phyloP scores from a whole-genome alignment of 805 yeast species.

The Barnettozyma californica region DNA sequence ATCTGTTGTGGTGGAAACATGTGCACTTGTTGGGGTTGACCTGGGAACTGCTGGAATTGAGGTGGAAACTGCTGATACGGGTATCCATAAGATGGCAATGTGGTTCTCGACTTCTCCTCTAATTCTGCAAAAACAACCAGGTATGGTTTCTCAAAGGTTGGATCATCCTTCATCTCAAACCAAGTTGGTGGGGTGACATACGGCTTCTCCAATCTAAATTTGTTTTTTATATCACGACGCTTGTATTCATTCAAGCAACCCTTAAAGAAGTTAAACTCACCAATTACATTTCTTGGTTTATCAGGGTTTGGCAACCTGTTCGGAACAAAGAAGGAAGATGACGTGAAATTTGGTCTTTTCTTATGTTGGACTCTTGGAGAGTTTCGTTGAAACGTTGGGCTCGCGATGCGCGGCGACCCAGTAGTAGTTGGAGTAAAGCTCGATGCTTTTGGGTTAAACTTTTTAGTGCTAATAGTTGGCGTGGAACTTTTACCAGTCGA shows the following conservation, averaged over 20 bases:
- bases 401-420: constrained; percentile 13
- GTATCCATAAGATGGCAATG: neutral
- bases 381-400: constrained; percentile 16
- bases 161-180: constrained; percentile 34
- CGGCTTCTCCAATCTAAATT: constrained; percentile 51
- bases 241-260: constrained; percentile 22
- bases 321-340: constrained; percentile 16
- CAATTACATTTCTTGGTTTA: constrained; percentile 21
- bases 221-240: constrained; percentile 22
- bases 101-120: constrained; percentile 4
- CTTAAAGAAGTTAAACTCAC: constrained; percentile 24
- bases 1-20: constrained; percentile 6
- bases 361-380: constrained; percentile 21
- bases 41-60: constrained; percentile 3
- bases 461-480: constrained; percentile 21
- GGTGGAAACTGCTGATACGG: constrained; percentile 7
- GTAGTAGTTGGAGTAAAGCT: constrained; percentile 49
- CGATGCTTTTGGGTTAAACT: constrained; percentile 65
- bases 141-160: constrained; percentile 46
- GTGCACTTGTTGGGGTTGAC: constrained; percentile 3
- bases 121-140: constrained; percentile 43
- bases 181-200: constrained; percentile 76
- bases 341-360: constrained; percentile 8
- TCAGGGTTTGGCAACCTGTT: constrained; percentile 24
- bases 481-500: neutral